Evolutionary conservation across 371 early-diverging fungal genomes (phyloP).

Genomic region (Aphelidium insulamus): DNA sequence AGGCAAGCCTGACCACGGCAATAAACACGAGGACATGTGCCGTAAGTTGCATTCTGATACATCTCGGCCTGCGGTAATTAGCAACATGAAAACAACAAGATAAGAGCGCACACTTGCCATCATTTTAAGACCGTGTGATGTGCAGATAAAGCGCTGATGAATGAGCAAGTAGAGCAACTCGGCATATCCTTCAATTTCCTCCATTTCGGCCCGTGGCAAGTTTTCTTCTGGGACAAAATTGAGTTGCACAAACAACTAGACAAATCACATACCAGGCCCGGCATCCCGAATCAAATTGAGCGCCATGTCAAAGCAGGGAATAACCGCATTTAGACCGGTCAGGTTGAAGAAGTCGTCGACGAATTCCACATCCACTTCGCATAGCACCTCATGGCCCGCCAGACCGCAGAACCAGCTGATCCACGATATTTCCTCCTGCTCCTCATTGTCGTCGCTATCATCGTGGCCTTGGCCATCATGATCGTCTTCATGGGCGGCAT

Average conservation of each 20-base stretch:
- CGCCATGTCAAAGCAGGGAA: conserved; percentile 57
- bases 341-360: conserved; percentile 85
- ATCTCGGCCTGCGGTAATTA: conserved; percentile 14
- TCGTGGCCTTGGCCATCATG: conserved; percentile 9
- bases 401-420: conserved; percentile 71
- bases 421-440: conserved; percentile 37
- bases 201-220: conserved; percentile 9
- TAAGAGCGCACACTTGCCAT: conserved; percentile 23
- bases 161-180: conserved; percentile 53
- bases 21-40: conserved; percentile 55
- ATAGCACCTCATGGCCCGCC: conserved; percentile 58
- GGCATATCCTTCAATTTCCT: conserved; percentile 24
- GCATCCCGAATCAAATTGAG: conserved; percentile 65
- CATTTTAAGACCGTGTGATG: conserved; percentile 45
- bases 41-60: conserved; percentile 52
- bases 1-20: conserved; percentile 51
- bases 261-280: conserved; percentile 25
- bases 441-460: conserved; percentile 9
- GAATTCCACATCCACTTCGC: conserved; percentile 65
- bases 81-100: neutral
- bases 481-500: conserved; percentile 9
- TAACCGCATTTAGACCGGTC: conserved; percentile 52
- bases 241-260: no score
- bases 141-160: conserved; percentile 58
- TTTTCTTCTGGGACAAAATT: conserved; percentile 16